Conservation (phyloP, 768 basidiomycete genomes). For the Clitopilus passeckerianus region DNA sequence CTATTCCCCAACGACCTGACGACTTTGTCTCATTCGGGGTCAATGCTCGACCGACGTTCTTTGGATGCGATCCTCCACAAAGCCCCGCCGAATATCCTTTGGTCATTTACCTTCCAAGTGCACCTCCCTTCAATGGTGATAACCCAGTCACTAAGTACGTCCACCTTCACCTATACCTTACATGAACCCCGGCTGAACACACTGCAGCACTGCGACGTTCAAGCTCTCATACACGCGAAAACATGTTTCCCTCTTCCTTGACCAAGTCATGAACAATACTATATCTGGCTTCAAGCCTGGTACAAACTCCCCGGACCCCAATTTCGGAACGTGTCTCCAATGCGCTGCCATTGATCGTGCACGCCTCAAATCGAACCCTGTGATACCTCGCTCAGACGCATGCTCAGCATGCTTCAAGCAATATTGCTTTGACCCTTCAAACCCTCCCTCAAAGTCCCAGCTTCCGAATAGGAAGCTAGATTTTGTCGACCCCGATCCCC, state of each 20-base stretch:
- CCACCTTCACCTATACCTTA: background rate
- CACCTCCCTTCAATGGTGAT: slow-evolving; percentile 61
- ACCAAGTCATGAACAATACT: slow-evolving; percentile 53
- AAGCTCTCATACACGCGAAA: slow-evolving; percentile 53
- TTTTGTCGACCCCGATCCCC: slow-evolving; percentile 54
- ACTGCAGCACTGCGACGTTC: slow-evolving; percentile 48
- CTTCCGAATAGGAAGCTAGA: slow-evolving; percentile 38
- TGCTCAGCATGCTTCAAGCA: slow-evolving; percentile 44
- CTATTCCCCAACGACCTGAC: slow-evolving; percentile 46
- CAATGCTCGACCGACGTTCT: slow-evolving; percentile 69
- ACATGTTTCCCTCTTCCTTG: slow-evolving; percentile 52
- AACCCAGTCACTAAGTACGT: slow-evolving; percentile 62
- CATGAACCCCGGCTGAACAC: slow-evolving; percentile 3
- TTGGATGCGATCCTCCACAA: slow-evolving; percentile 61
- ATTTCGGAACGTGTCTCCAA: slow-evolving; percentile 63
- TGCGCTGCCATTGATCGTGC: slow-evolving; percentile 58
- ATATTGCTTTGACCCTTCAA: slow-evolving; percentile 48
- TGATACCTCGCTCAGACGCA: slow-evolving; percentile 31
- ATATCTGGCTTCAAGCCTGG: slow-evolving; percentile 60
- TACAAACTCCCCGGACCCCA: slow-evolving; percentile 52
- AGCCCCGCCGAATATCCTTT: slow-evolving; percentile 56
- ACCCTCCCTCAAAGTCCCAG: slow-evolving; percentile 34
- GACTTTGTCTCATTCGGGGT: slow-evolving; percentile 58
- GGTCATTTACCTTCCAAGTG: slow-evolving; percentile 72
- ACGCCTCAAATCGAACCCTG: slow-evolving; percentile 31